Evolutionary conservation across 2,329 filamentous ascomycete genomes (phyloP).

Genomic region (Fusarium falciforme): DNA sequence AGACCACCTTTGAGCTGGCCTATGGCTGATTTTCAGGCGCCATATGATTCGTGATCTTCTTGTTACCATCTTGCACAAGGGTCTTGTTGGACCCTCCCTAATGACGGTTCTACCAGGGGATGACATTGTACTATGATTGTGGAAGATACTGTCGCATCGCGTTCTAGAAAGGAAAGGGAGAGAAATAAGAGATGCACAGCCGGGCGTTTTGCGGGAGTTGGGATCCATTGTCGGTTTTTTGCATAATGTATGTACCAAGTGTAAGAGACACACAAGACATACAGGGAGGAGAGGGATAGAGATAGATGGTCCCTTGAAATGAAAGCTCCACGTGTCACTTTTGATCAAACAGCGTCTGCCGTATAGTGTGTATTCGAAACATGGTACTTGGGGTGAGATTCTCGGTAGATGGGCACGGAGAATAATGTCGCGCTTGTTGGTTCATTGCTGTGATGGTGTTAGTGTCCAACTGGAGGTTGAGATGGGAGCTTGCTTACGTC

Average conservation of each 20-base stretch:
- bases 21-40: constrained; percentile 48
- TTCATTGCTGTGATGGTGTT: not conserved
- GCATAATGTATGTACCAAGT: not conserved
- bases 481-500: not conserved
- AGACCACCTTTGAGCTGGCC: constrained; percentile 52
- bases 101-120: constrained; percentile 2
- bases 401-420: not conserved
- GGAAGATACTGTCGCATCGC: constrained; percentile 28
- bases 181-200: constrained; percentile 35
- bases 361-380: not conserved
- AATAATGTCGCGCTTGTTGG: not conserved
- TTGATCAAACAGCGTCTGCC: not conserved
- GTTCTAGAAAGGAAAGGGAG: constrained; percentile 16
- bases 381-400: not conserved
- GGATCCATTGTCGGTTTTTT: constrained; percentile 22
- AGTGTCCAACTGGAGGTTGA: not conserved
- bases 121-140: constrained; percentile 34
- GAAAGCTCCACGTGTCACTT: not conserved
- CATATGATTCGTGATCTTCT: constrained; percentile 8
- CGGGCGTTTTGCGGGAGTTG: constrained; percentile 43
- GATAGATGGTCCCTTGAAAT: not conserved
- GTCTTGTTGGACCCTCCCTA: constrained; percentile 11
- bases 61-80: constrained; percentile 5
- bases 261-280: not conserved
- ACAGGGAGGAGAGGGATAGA: not conserved